A percentile compares a stretch with the other conserved stretches of the same genome.
Conservation (phyloP, 208 protist genomes). For the Sergeia podlipaevii region DNA sequence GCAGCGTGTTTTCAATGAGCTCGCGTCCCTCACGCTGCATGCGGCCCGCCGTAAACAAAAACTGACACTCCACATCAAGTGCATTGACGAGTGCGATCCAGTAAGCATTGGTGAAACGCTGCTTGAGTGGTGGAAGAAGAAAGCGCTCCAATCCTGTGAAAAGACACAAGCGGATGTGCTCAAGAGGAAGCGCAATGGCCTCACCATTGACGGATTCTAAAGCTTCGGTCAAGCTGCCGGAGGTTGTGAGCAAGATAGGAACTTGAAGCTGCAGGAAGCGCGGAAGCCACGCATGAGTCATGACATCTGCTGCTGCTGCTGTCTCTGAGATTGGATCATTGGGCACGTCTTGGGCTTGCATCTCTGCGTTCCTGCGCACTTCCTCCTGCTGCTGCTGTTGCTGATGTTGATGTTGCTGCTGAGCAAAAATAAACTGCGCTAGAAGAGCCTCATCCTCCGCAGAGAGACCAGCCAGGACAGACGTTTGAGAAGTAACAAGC, state of each 20-base stretch:
- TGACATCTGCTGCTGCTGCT: background rate
- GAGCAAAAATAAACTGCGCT: background rate
- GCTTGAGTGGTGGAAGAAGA: slow-evolving; percentile 34
- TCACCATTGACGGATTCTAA: slow-evolving; percentile 12
- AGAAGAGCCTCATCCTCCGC: background rate
- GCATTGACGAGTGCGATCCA: slow-evolving; percentile 65
- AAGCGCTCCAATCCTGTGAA: slow-evolving; percentile 41
- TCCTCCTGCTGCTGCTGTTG: background rate
- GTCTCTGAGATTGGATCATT: background rate
- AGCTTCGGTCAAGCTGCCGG: slow-evolving; percentile 30
- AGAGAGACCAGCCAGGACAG: background rate
- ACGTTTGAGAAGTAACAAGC: background rate
- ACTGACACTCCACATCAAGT: slow-evolving; percentile 81
- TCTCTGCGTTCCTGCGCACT: background rate
- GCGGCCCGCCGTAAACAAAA: slow-evolving; percentile 39
- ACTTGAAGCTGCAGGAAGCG: slow-evolving; percentile 29
- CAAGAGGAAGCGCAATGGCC: slow-evolving; percentile 42
- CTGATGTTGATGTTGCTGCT: slow-evolving; percentile 7
- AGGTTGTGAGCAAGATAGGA: slow-evolving; percentile 49
- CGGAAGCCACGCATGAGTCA: slow-evolving; percentile 18
- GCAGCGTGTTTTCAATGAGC: slow-evolving; percentile 35
- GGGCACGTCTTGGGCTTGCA: background rate
- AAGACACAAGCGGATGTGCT: slow-evolving; percentile 47
- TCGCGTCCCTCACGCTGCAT: slow-evolving; percentile 25
- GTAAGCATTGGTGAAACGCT: slow-evolving; percentile 19